phyloP scores from a whole-genome alignment of 176 grass and related monocot genomes.

The Panicum miliaceum region DNA sequence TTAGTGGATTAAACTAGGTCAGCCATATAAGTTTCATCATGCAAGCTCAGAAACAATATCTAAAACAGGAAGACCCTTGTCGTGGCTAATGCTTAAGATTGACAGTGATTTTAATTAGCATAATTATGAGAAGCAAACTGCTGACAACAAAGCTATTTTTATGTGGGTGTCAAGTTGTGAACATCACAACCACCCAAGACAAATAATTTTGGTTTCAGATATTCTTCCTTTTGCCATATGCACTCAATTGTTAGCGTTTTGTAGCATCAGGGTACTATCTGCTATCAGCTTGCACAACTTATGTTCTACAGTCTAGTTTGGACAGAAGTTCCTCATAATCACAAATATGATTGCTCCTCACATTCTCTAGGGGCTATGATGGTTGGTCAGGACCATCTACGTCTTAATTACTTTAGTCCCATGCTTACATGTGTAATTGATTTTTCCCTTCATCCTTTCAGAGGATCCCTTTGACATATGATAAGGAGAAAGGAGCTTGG shows the following conservation, averaged over 20 bases:
- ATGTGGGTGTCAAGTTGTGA: background rate
- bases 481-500: slow-evolving; percentile 70
- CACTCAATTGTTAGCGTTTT: background rate
- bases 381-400: background rate
- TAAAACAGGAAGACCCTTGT: background rate
- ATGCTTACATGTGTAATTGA: slow-evolving; percentile 7
- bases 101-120: background rate
- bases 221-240: background rate
- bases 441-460: slow-evolving; percentile 17
- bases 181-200: background rate
- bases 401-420: background rate
- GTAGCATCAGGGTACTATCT: background rate
- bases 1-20: background rate
- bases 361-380: background rate
- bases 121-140: background rate
- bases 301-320: background rate
- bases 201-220: background rate
- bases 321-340: background rate
- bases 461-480: slow-evolving; percentile 68
- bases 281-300: background rate
- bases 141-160: background rate
- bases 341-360: background rate
- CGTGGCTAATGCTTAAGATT: background rate
- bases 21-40: background rate
- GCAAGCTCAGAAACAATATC: background rate